A percentile compares a stretch with the other conserved stretches of the same genome.
Conservation (phyloP, 2,329 filamentous ascomycete species). For the Zymoseptoria passerinii region DNA sequence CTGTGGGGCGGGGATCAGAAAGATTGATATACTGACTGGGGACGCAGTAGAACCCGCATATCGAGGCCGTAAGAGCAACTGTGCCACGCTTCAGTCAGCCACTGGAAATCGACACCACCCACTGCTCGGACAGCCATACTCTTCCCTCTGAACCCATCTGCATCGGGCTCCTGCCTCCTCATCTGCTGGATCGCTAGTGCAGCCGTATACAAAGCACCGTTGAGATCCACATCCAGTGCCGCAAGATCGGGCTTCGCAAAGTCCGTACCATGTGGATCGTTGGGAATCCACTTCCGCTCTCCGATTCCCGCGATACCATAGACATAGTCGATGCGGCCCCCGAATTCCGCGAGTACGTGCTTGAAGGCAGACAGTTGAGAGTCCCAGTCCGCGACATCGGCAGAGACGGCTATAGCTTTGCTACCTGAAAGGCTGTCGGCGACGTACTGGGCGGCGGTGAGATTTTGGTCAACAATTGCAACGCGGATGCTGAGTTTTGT, state of each 20-base stretch:
- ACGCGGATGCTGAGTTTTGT: slow-evolving; percentile 38
- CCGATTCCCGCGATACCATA: slow-evolving; percentile 36
- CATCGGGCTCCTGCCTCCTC: slow-evolving; percentile 31
- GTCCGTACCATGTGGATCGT: slow-evolving; percentile 13
- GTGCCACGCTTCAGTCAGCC: background rate
- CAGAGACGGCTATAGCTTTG: slow-evolving; percentile 20
- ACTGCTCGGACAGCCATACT: slow-evolving; percentile 21
- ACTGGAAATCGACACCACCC: background rate
- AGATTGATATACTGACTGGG: slow-evolving; percentile 22
- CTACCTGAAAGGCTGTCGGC: slow-evolving; percentile 17
- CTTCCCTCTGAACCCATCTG: slow-evolving; percentile 32
- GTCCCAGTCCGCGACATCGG: slow-evolving; percentile 31
- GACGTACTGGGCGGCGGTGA: slow-evolving; percentile 21
- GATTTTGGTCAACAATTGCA: slow-evolving; percentile 38
- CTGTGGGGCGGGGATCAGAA: background rate
- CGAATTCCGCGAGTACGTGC: slow-evolving; percentile 26
- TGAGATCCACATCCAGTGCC: slow-evolving; percentile 35
- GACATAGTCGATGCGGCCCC: slow-evolving; percentile 33
- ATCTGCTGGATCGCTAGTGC: slow-evolving; percentile 39
- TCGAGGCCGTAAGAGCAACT: slow-evolving; percentile 31
- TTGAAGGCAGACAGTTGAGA: slow-evolving; percentile 33
- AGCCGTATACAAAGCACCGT: slow-evolving; percentile 36
- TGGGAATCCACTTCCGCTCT: slow-evolving; percentile 32
- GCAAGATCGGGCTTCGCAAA: slow-evolving; percentile 35
- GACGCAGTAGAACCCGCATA: slow-evolving; percentile 37